phyloP scores from a whole-genome alignment of 2,329 filamentous ascomycete species.

The Dryadomyces quercivorus region DNA sequence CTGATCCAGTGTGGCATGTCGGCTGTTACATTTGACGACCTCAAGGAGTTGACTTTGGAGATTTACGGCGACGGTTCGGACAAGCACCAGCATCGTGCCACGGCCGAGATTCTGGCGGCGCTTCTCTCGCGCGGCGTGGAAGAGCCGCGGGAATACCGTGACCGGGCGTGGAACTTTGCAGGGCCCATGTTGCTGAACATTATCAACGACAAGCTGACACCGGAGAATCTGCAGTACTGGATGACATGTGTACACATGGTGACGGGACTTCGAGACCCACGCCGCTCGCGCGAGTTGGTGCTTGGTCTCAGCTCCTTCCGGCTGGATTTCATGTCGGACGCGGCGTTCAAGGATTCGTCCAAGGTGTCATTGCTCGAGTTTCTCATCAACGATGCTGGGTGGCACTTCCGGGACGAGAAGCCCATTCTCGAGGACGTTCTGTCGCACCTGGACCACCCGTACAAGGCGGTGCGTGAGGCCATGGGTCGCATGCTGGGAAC shows the following conservation, averaged over 20 bases:
- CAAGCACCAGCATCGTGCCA: constrained; percentile 94
- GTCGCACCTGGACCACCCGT: constrained; percentile 86
- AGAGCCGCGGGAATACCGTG: constrained; percentile 59
- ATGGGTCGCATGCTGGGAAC: constrained; percentile 82
- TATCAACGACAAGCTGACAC: constrained; percentile 83
- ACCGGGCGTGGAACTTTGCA: constrained; percentile 75
- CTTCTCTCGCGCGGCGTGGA: constrained; percentile 73
- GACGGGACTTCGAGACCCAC: constrained; percentile 78
- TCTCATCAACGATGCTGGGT: constrained; percentile 74
- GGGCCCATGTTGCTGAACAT: constrained; percentile 79
- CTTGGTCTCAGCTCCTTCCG: constrained; percentile 75
- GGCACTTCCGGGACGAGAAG: constrained; percentile 88
- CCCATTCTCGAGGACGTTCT: constrained; percentile 86
- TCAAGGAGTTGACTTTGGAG: constrained; percentile 64
- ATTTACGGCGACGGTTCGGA: constrained; percentile 90
- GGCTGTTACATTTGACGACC: constrained; percentile 68
- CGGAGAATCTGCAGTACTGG: constrained; percentile 93
- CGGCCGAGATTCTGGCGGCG: constrained; percentile 83
- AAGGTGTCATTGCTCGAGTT: constrained; percentile 89
- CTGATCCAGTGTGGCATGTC: constrained; percentile 74
- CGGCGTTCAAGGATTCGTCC: constrained; percentile 96
- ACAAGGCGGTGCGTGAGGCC: constrained; percentile 91
- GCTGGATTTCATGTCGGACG: constrained; percentile 88
- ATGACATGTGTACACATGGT: constrained; percentile 84
- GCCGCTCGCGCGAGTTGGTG: constrained; percentile 74